Base-by-base conservation (phyloP, 805 yeast species). In the Candida ipomoeae region DNA sequence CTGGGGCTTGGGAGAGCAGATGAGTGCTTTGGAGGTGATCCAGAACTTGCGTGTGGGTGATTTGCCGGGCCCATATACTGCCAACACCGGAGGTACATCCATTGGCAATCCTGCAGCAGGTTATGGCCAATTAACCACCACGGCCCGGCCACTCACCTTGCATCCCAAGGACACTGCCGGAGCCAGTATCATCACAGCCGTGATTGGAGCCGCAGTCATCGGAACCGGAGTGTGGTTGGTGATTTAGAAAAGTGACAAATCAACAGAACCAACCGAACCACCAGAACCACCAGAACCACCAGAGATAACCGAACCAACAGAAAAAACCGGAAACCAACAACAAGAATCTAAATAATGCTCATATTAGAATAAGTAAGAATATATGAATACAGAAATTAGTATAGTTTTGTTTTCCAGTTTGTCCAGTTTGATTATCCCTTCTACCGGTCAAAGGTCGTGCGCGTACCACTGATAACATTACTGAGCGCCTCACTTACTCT, bases 121-220 rank as follows among this genome's bases (percentile, higher is more conserved):
- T 8, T 56, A 47, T 31, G 56, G 52, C 20, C 50, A 31, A 36
- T 32, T 52, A 4, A 41, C 46, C 17, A 46, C 47, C 36, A 32
- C 37, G 5, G 53, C 51, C 5, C 23, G 46, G 15, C 58, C 58
- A 13, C 56, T 58, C n/a, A 34, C 33, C n/a, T 48, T 58, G 43
- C 40, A 33, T 23, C 29, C 55, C 11, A 52, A 46, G 37, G 62
- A 58, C 34, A 49, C 77, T 59, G 96, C 89, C 1, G 98, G 98
- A 45, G 97, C 97, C 1, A 96, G 95, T 44, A 73, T 91, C 20
- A 66, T 89, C 40, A 92, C 99, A 0, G 95, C 91, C 0, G 66
- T 89, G 5, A 44, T 58, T 4, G 62, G 60, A 18, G 60, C 52
- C 18, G 57, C 62, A 11, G 51, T 58, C n/a, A 42, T 58, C 18